Conservation (phyloP, 257 asterid genomes). For the Salvia splendens region DNA sequence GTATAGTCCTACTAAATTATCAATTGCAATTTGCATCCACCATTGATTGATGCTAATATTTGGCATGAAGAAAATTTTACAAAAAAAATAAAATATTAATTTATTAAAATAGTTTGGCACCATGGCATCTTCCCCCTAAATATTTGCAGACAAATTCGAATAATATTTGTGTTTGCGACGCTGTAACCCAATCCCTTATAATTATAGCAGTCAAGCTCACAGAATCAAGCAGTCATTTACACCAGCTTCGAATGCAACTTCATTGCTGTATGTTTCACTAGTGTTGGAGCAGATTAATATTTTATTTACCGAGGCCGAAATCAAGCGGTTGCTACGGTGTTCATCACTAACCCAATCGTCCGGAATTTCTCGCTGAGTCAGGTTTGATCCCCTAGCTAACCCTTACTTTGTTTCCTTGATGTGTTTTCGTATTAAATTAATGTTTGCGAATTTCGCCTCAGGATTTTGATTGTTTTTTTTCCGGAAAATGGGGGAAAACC, state of each 20-base stretch:
- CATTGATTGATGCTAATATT: too few relatives aligned
- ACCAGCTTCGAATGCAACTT: constrained; percentile 34
- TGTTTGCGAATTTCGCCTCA: neutral
- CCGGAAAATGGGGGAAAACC: neutral
- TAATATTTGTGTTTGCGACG: constrained; percentile 13
- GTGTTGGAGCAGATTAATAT: constrained; percentile 24
- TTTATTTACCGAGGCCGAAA: constrained; percentile 14
- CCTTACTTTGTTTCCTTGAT: neutral
- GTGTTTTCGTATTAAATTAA: constrained; percentile 21
- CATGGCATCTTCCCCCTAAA: constrained; percentile 25
- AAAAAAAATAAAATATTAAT: neutral
- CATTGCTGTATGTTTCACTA: constrained; percentile 27
- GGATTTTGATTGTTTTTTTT: constrained; percentile 9
- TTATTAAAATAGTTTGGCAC: neutral
- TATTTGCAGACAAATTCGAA: constrained; percentile 28
- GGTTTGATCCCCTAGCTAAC: constrained; percentile 38
- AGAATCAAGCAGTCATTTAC: constrained; percentile 29
- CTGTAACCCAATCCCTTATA: constrained; percentile 19
- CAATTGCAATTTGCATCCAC: too few relatives aligned
- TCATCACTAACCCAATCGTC: constrained; percentile 22
- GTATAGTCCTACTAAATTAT: too few relatives aligned
- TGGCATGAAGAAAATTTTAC: too few relatives aligned
- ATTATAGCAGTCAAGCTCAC: constrained; percentile 13
- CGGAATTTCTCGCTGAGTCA: constrained; percentile 26
- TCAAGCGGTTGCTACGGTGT: constrained; percentile 23